Base-by-base conservation (phyloP, 148 eudicot genomes). In the Silene uniflora region DNA sequence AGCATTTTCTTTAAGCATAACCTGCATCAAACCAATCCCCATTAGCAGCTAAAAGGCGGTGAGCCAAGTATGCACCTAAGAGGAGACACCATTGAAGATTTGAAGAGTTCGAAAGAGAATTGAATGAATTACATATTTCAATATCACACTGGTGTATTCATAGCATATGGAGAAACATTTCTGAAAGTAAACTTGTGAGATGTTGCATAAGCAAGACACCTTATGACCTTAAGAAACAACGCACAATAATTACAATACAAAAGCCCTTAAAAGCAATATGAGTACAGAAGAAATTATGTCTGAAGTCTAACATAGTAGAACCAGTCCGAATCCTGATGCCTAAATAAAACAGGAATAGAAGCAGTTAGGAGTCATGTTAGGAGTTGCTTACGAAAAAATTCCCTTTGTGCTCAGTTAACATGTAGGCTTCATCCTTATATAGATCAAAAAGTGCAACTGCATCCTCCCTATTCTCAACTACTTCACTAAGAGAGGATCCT, bases 401-500 rank as follows among this genome's bases (percentile, higher is more conserved):
- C 64, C 89, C 90, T 32, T 87, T 81, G 76, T 84, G 83, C 83
- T 96, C 98, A 0, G 93, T 79, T 73, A 96, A 80, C 55, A 96
- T 86, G 84, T 96, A 96, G 78, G 85, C 86, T 82, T 92, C 98
- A 76, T 86, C 61, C 75, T 68, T 85, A 85, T 84, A 96, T 67
- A 92, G 85, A 69, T 92, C 84, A 66, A 91, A 78, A 29, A 96
- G 78, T 35, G 94, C 97, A 82, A 78, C 77, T 25, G 87, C 99
- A 63, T 92, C 99, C 77, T 87, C 97, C 84, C 86, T 82, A 39
- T 49, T 88, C 42, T 78, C 79, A 67, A 91, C 78, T n/a, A 91
- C 74, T 58, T 86, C 84, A 73, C 97, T 91, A 23, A 92, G 89
- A 75, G 88, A 87, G 75, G 97, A 89, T 61, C 98, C 99, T 72